Base-by-base conservation (phyloP, 2,329 filamentous ascomycete species). In the Arthrobotrys iridis region DNA sequence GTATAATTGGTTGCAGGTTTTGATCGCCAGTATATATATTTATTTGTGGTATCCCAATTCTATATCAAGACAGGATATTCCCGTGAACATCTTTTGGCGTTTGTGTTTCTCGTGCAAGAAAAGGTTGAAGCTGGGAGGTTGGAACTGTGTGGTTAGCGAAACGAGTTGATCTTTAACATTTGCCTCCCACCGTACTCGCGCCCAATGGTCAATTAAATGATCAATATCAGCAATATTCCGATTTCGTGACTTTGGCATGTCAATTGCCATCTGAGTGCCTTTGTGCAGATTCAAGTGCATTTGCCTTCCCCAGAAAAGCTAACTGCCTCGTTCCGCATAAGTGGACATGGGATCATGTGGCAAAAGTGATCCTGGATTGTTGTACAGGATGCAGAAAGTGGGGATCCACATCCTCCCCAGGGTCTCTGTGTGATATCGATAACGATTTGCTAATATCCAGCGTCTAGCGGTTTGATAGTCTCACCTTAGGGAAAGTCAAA, bases 341-440 rank as follows among this genome's bases (percentile, higher is more conserved):
- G 45, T 37, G 24, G 40, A 28, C 65, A 62, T 70, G 43, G 55
- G 52, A 60, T 68, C 64, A 68, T 35, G 65, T 70, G 65, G 65
- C 65, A 55, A 70, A 62, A 41, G 33, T 41, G 55, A 59, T 59
- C 22, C 35, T 30, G 22, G 55, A 10, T 24, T 59, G 40, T 43
- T 22, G 35, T 26, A 59, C 55, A 59, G 40, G 11, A 4, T 41
- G 55, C 55, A 59, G 50, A 22, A 55, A 15, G 22, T 24, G 11
- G 15, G 33, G 26, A 24, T 40, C 24, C 64, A 35, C 50, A 58
- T 26, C 45, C 10, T 22, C 30, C 22, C 64, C 50, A 67, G 64
- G 64, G 64, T 67, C 64, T 50, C 50, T 40, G 13, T 68, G 43
- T 55, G 45, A 63, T 70, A 62, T 48, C 57, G 65, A 60, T 70